phyloP scores from a whole-genome alignment of 2,329 filamentous ascomycete genomes.

The Huntiella savannae region DNA sequence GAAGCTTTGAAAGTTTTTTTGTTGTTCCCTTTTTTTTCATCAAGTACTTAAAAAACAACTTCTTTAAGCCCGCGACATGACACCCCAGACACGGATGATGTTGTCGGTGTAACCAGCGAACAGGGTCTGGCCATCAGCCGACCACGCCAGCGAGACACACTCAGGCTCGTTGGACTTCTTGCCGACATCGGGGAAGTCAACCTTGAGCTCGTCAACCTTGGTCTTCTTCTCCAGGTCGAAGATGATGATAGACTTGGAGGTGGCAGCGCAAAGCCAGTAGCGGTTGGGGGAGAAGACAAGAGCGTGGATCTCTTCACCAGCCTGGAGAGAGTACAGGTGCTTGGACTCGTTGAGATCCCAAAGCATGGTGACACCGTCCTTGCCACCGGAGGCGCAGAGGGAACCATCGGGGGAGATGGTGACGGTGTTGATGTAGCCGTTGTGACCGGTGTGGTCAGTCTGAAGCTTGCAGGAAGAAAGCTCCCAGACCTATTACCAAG shows the following conservation, averaged over 20 bases:
- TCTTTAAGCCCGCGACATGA: conserved; percentile 76
- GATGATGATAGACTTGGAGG: conserved; percentile 96
- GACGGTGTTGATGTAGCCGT: conserved; percentile 99
- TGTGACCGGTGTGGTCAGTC: conserved; percentile 99
- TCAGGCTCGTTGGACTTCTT: conserved; percentile 99
- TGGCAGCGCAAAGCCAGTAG: conserved; percentile 99
- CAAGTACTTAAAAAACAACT: conserved; percentile 12
- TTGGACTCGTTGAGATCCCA: conserved; percentile 99
- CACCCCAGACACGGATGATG: conserved; percentile 94
- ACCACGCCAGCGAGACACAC: conserved; percentile 95
- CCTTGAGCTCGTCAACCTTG: conserved; percentile 99
- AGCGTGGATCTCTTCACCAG: conserved; percentile 99
- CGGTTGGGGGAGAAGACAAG: conserved; percentile 99
- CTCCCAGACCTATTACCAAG: conserved; percentile 72
- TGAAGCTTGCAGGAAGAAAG: conserved; percentile 98
- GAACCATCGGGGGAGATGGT: conserved; percentile 99
- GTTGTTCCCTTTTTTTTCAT: conserved; percentile 13
- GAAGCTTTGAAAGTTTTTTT: conserved; percentile 12
- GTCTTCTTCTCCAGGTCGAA: conserved; percentile 99
- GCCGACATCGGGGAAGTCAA: conserved; percentile 77
- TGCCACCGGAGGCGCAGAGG: conserved; percentile 95
- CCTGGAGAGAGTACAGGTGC: conserved; percentile 97
- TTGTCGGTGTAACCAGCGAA: conserved; percentile 99
- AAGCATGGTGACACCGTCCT: conserved; percentile 99
- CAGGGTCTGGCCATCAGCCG: conserved; percentile 93